A percentile compares a stretch with the other conserved stretches of the same genome.
Conservation (phyloP, 176 grass and related monocot species). For the Ensete ventricosum region DNA sequence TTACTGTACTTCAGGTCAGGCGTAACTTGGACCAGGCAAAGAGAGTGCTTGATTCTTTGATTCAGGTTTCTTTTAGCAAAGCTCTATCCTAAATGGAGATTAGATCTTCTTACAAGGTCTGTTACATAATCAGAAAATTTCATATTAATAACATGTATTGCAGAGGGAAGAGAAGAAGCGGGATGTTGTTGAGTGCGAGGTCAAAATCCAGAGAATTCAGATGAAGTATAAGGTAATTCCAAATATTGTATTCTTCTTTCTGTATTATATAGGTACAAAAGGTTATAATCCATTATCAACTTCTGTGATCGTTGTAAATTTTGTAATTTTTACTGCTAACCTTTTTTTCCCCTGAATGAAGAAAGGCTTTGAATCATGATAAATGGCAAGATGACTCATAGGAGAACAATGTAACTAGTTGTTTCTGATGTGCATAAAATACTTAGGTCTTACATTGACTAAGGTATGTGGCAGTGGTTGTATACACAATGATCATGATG, state of each 20-base stretch:
- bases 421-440: too few relatives aligned
- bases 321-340: too few relatives aligned
- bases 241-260: constrained; percentile 2
- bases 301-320: too few relatives aligned
- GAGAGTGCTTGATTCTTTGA: constrained; percentile 66
- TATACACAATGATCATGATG: too few relatives aligned
- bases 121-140: neutral
- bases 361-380: too few relatives aligned
- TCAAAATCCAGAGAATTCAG: constrained; percentile 74
- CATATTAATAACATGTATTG: constrained; percentile 10
- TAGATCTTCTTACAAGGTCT: neutral
- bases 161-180: constrained; percentile 95
- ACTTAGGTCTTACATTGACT: too few relatives aligned
- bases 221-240: constrained; percentile 84
- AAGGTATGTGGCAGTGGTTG: too few relatives aligned
- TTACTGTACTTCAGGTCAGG: constrained; percentile 47
- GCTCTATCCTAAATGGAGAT: neutral
- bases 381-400: too few relatives aligned
- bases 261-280: neutral
- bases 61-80: constrained; percentile 50
- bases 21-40: constrained; percentile 96
- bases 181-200: constrained; percentile 65
- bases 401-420: too few relatives aligned
- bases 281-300: neutral
- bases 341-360: too few relatives aligned